Evolutionary conservation across 768 basidiomycete species (phyloP).

Genomic region (Boletellus emodensis): DNA sequence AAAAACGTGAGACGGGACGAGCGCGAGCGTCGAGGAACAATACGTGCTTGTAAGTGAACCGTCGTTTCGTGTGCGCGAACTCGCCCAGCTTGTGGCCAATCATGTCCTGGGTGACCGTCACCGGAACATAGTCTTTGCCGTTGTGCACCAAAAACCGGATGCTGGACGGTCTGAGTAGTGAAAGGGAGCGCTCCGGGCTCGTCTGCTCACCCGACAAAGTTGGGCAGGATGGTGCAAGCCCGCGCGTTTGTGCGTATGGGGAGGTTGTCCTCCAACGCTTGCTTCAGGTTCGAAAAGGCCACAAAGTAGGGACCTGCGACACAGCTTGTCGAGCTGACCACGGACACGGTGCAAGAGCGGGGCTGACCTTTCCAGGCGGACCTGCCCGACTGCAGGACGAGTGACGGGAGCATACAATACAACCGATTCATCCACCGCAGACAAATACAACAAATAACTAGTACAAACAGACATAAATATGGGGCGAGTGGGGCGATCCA

Average conservation of each 20-base stretch:
- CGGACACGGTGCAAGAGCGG: not conserved
- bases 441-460: not conserved
- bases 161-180: conserved; percentile 36
- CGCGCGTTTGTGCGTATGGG: conserved; percentile 87
- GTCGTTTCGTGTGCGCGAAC: conserved; percentile 87
- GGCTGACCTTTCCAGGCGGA: conserved; percentile 81
- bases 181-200: not conserved
- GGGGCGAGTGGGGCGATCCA: too few relatives aligned
- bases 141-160: conserved; percentile 92
- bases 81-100: conserved; percentile 98
- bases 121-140: conserved; percentile 84
- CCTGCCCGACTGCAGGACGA: conserved; percentile 56
- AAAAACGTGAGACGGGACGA: not conserved
- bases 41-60: conserved; percentile 80
- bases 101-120: conserved; percentile 93
- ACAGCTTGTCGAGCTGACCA: not conserved
- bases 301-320: conserved; percentile 87
- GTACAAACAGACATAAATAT: conserved; percentile 4
- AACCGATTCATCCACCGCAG: not conserved
- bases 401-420: conserved; percentile 66
- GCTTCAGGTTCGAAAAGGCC: conserved; percentile 82
- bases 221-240: conserved; percentile 89
- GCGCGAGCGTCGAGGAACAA: not conserved
- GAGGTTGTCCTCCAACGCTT: conserved; percentile 75
- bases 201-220: conserved; percentile 82